A percentile compares a stretch with the other conserved stretches of the same genome.
These are phyloP conservation scores for Erodium maritimum DNA, from an alignment of 345 rosid genomes.

Conservation along the genomic window DNA sequence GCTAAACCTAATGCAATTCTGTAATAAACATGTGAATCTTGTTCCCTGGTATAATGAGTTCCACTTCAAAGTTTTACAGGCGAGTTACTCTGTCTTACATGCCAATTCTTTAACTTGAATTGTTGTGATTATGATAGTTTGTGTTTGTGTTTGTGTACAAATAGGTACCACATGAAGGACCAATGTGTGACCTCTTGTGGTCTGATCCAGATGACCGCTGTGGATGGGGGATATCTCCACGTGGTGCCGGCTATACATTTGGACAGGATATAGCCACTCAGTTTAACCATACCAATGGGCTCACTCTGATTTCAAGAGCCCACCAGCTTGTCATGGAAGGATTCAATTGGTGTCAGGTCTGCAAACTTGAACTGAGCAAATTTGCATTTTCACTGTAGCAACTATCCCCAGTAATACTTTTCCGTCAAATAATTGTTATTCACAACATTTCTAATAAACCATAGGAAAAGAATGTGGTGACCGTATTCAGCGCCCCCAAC, in stretches of 20 bases:
- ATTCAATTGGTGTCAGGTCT: constrained; percentile 86
- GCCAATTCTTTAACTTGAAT: not conserved
- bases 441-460: constrained; percentile 1
- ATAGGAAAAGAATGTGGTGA: constrained; percentile 80
- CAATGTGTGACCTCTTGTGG: constrained; percentile 96
- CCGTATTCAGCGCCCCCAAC: constrained; percentile 91
- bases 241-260: constrained; percentile 92
- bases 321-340: constrained; percentile 98
- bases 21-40: not conserved
- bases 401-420: too few species aligned
- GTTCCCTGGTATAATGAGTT: too few species aligned
- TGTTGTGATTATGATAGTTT: not conserved
- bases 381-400: not conserved
- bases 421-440: not conserved
- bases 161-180: constrained; percentile 97
- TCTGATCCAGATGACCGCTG: constrained; percentile 98
- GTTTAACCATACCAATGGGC: constrained; percentile 85
- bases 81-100: too few species aligned
- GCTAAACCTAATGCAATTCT: not conserved
- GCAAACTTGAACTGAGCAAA: constrained; percentile 1
- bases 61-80: too few species aligned
- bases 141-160: not conserved
- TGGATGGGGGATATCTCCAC: constrained; percentile 96
- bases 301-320: constrained; percentile 73
- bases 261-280: constrained; percentile 84